These are phyloP conservation scores for Pseudonectria buxi DNA, from an alignment of 2,329 filamentous ascomycete species.

Conservation along the genomic window DNA sequence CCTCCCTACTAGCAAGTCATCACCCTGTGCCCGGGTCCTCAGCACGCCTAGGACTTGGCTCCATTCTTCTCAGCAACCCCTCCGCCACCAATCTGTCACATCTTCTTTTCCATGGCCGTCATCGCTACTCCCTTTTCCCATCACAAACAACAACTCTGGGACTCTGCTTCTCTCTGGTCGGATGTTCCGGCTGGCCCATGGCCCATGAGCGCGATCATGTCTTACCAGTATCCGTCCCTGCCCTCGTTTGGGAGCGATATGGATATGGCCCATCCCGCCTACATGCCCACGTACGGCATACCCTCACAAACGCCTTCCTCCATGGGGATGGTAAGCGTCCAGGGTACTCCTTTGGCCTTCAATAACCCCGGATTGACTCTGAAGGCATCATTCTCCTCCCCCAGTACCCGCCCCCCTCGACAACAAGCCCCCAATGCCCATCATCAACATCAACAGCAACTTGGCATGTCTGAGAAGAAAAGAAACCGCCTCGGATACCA, in stretches of 20 bases:
- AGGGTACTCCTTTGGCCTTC: constrained; percentile 28
- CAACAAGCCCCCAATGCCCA: constrained; percentile 27
- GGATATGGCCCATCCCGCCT: constrained; percentile 34
- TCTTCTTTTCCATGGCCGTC: constrained; percentile 15
- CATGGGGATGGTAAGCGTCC: constrained; percentile 26
- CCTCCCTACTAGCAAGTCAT: constrained; percentile 3
- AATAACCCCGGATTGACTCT: constrained; percentile 31
- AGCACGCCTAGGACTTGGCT: constrained; percentile 3
- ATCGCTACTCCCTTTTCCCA: constrained; percentile 7
- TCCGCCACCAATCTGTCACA: background rate
- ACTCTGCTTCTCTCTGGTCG: constrained; percentile 7
- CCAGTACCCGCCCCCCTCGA: constrained; percentile 39
- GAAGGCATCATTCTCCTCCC: constrained; percentile 45
- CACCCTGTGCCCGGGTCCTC: background rate
- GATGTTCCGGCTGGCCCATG: constrained; percentile 4
- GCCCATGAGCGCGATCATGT: constrained; percentile 29
- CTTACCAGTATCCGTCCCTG: constrained; percentile 43
- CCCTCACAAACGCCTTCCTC: constrained; percentile 25
- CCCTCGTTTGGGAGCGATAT: constrained; percentile 35
- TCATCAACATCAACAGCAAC: constrained; percentile 13
- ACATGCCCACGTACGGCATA: constrained; percentile 23
- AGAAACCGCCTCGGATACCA: constrained; percentile 95
- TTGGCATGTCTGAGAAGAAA: constrained; percentile 42
- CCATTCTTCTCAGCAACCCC: constrained; percentile 1
- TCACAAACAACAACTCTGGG: constrained; percentile 8